Base-by-base conservation (phyloP, 257 asterid species). In the Solanum pinnatisectum region DNA sequence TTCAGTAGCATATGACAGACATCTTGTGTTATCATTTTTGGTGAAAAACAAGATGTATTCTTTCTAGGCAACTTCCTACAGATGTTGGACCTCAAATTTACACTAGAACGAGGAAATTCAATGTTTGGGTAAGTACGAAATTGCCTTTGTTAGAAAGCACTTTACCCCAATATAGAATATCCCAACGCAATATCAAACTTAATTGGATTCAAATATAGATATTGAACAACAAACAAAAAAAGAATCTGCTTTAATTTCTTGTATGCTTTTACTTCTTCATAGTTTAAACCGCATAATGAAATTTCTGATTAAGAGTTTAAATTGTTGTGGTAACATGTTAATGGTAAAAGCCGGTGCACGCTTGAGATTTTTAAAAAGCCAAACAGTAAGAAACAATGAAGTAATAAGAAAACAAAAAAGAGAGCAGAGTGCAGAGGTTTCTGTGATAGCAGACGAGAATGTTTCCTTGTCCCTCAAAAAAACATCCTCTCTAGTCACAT, bases 381-480 rank as follows among this genome's bases (percentile, higher is more conserved):
- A 77, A 81, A 87, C 70, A 25, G 52, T 36, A 16, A 88, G 78
- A 83, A 87, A 76, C 52, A 86, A 88, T 86, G 15, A 81, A 87
- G 78, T 77, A 86, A 81, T n/a, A 10, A 89, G 90, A 65, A 84
- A 88, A 83, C 84, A 87, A 92, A 88, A 78, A 60, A 88, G 88
- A 78, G 68, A 88, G 88, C 86, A 16, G 27, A 79, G 67, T 79
- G 84, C 56, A 37, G 87, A 84, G 76, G 35, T 37, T 60, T 88
- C 87, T 90, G 86, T 89, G 36, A 37, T 89, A 85, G 86, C 90
- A 84, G 88, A 88, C 81, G 88, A 88, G 93, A 89, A 94, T 97
- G 98, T 96, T 90, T 96, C 90, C 83, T 94, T 95, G 98, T 95
- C 97, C 76, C 95, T 87, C 86, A 44, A 30, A 33, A 44, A 59